Base-by-base conservation (phyloP, 2,329 filamentous ascomycete genomes). In the Colletotrichum magnum region DNA sequence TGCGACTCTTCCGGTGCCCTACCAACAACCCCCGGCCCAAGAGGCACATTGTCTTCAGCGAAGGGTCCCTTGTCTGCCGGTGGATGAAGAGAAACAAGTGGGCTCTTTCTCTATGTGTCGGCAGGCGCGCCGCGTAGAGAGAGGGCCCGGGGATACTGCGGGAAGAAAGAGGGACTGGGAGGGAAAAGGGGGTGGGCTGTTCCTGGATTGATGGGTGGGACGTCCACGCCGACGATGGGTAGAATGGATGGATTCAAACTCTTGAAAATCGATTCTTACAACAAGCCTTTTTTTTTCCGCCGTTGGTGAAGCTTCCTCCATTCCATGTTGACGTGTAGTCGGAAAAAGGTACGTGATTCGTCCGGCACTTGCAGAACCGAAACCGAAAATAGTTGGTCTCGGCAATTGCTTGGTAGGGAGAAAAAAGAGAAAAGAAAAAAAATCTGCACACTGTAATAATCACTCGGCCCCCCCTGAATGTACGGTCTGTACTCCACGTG, bases 21-120 rank as follows among this genome's bases (percentile, higher is more conserved):
- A 24, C 21, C 21, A 24, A 2, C 21, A 24, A 24, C 21, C 21
- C 54, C 54, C 24, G 41, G 41, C 41, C 36, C 21, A 3, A n/a
- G n/a, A n/a, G n/a, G n/a, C n/a, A n/a, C n/a, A 48, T 58, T 39
- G 41, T 59, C 43, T 39, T 48, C 57, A 59, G 57, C 43, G 2
- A 39, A 59, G 57, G 43, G 57, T 50, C 45, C 57, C 43, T 26
- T 24, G 43, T 21, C 9, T 15, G 15, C 10, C 9, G 41, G 57
- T 50, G 28, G 57, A 4, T 24, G 21, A 24, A 24, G 21, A 24
- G 57, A 50, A n/a, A 50, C 16, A 5, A 32, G 57, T 32, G 57
- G 57, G 13, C 24, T 58, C 26, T 13, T 10, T 36, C 32, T 24
- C 21, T 24, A 2, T 24, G 2, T 24, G 32, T 36, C 32, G 32